phyloP scores from a whole-genome alignment of 345 rosid genomes.

The Barbarea vulgaris region DNA sequence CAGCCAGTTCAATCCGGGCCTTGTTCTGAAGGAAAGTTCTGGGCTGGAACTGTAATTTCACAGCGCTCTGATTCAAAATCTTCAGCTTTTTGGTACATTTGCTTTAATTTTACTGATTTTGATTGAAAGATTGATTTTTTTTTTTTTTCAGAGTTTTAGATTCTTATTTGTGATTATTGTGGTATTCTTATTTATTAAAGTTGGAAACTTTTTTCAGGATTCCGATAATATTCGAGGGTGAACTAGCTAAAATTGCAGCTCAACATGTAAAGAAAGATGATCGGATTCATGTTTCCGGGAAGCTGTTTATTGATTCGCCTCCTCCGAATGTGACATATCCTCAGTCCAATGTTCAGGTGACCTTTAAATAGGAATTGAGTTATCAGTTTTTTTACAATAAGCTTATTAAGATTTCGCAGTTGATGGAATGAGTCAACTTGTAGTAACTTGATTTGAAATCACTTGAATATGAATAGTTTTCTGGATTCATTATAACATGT shows the following conservation, averaged over 20 bases:
- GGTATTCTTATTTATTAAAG: neutral
- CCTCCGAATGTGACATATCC: slow-evolving; percentile 38
- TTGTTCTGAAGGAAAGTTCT: slow-evolving; percentile 52
- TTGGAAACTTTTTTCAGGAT: slow-evolving; percentile 50
- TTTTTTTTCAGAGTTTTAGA: neutral
- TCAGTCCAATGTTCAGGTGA: slow-evolving; percentile 63
- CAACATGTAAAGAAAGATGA: slow-evolving; percentile 63
- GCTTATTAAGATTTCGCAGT: neutral
- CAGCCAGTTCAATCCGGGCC: slow-evolving; percentile 49
- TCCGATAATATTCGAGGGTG: slow-evolving; percentile 74
- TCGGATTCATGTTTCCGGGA: slow-evolving; percentile 63
- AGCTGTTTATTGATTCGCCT: slow-evolving; percentile 54
- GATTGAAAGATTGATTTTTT: neutral
- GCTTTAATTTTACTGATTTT: neutral
- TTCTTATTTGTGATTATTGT: neutral
- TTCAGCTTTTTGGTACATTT: slow-evolving; percentile 41
- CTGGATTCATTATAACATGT: neutral
- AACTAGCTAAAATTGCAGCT: slow-evolving; percentile 69
- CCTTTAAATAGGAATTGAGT: neutral
- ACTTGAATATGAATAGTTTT: neutral
- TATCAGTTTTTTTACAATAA: neutral
- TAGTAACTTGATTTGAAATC: neutral
- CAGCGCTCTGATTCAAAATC: slow-evolving; percentile 42
- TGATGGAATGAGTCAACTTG: neutral
- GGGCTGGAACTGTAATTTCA: slow-evolving; percentile 67